A percentile compares a stretch with the other conserved stretches of the same genome.
These are phyloP conservation scores for Leonotis leonurus DNA, from an alignment of 257 asterid species.

Conservation along the genomic window DNA sequence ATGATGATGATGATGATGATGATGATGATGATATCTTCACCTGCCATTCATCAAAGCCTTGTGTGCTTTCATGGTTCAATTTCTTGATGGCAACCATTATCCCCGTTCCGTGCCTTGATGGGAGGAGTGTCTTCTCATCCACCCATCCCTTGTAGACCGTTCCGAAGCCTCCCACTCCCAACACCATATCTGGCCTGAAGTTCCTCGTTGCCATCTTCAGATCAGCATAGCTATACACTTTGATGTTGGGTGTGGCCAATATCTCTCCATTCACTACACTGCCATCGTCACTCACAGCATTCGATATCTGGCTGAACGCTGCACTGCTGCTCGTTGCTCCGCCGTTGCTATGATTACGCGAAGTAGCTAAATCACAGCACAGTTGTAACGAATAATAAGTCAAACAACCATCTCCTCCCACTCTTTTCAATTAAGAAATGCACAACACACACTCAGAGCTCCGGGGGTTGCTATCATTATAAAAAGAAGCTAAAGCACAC, in stretches of 20 bases:
- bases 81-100: conserved; percentile 46
- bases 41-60: conserved; percentile 51
- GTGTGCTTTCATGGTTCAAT: conserved; percentile 33
- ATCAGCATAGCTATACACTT: conserved; percentile 29
- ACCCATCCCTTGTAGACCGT: conserved; percentile 49
- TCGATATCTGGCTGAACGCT: conserved; percentile 24
- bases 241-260: conserved; percentile 30
- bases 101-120: conserved; percentile 31
- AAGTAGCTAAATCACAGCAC: conserved; percentile 32
- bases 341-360: conserved; percentile 31
- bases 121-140: conserved; percentile 33
- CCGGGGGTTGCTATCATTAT: conserved; percentile 26
- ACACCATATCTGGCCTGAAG: conserved; percentile 39
- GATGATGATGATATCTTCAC: no score
- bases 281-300: conserved; percentile 26
- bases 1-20: no score
- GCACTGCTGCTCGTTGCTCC: conserved; percentile 36
- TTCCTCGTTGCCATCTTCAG: conserved; percentile 32
- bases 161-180: conserved; percentile 53
- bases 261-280: conserved; percentile 24
- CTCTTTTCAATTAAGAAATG: not conserved
- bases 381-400: conserved; percentile 1
- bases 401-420: not conserved
- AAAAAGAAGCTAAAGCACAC: conserved; percentile 34
- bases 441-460: not conserved